Conservation (phyloP, 495 filamentous ascomycete species). For the Immersiella caudata region DNA sequence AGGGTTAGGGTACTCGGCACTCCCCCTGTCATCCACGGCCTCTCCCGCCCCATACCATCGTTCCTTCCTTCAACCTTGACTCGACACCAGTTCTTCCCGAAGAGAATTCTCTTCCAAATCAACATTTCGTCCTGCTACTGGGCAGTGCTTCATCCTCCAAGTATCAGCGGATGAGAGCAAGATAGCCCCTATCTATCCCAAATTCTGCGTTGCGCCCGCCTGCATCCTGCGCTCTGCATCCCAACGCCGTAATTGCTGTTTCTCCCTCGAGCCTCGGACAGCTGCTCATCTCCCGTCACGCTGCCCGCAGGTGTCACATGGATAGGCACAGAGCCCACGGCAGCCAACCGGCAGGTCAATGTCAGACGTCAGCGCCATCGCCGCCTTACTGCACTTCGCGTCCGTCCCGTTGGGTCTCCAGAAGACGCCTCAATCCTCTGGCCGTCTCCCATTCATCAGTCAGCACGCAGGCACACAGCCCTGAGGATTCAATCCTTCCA, state of each 20-base stretch:
- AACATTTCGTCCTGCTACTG: no score
- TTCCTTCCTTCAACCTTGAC: no score
- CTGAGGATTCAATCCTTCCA: background rate
- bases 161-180: background rate
- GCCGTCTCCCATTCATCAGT: background rate
- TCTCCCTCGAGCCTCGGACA: background rate
- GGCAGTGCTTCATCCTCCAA: background rate
- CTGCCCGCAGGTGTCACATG: slow-evolving; percentile 6
- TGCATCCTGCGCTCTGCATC: slow-evolving; percentile 1
- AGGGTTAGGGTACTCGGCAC: no score
- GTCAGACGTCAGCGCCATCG: background rate
- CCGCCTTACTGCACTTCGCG: slow-evolving; percentile 13
- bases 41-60: no score
- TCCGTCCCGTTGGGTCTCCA: background rate
- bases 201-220: background rate
- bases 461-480: slow-evolving; percentile 2
- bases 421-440: background rate
- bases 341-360: background rate
- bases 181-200: background rate
- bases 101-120: no score
- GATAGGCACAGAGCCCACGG: slow-evolving; percentile 2
- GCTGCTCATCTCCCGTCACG: background rate
- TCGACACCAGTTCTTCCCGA: no score
- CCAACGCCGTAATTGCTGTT: background rate
- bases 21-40: no score